Evolutionary conservation across 257 asterid genomes (phyloP).

Genomic region (Przewalskia tangutica): DNA sequence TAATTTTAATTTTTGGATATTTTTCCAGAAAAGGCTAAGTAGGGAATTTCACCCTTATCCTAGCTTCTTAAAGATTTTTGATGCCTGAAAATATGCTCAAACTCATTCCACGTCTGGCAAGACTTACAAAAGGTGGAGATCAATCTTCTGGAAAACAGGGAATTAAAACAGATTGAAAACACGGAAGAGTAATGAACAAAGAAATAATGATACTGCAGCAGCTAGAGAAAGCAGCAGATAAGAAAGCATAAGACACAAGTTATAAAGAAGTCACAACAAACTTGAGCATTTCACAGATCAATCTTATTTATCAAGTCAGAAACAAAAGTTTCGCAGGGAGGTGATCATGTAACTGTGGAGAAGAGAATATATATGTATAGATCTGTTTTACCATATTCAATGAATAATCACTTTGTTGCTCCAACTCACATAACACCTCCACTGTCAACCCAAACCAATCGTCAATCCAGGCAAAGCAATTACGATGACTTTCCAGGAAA

Average conservation of each 20-base stretch:
- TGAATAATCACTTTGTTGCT: constrained; percentile 61
- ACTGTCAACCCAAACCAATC: constrained; percentile 70
- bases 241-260: neutral
- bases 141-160: neutral
- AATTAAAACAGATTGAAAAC: neutral
- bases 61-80: neutral
- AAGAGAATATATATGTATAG: neutral
- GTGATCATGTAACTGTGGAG: neutral
- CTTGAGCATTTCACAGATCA: neutral
- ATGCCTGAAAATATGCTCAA: neutral
- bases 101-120: neutral
- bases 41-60: neutral
- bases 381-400: constrained; percentile 45
- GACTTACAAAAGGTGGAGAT: neutral
- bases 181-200: neutral
- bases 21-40: neutral
- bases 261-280: neutral
- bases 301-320: neutral
- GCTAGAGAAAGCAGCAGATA: neutral
- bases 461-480: constrained; percentile 76
- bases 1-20: neutral
- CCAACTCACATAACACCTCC: constrained; percentile 77
- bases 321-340: neutral
- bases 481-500: constrained; percentile 76
- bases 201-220: neutral